These are phyloP conservation scores for Phytophthora fragariae DNA, from an alignment of 352 stramenopile genomes.

Conservation along the genomic window DNA sequence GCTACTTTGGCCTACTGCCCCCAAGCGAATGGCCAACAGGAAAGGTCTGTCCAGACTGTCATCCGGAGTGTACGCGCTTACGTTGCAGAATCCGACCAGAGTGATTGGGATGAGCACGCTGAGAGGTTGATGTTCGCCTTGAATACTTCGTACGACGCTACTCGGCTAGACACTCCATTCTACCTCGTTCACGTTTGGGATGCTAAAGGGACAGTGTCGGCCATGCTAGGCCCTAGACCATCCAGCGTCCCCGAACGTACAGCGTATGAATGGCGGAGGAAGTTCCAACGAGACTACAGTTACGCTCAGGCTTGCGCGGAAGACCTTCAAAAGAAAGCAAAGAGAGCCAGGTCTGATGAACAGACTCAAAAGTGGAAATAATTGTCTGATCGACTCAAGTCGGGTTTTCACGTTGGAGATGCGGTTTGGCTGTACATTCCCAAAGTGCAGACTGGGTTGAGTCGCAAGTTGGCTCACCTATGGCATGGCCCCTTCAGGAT, in stretches of 20 bases:
- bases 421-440: too few species aligned
- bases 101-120: slow-evolving; percentile 40
- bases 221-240: neutral
- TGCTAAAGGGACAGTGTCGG: neutral
- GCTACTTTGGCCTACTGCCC: slow-evolving; percentile 41
- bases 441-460: too few species aligned
- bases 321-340: slow-evolving; percentile 5
- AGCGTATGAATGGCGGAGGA: slow-evolving; percentile 5
- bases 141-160: slow-evolving; percentile 25
- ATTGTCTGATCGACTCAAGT: neutral
- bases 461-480: neutral
- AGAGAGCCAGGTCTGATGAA: neutral
- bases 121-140: slow-evolving; percentile 33
- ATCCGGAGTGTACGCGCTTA: slow-evolving; percentile 27
- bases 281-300: slow-evolving; percentile 1
- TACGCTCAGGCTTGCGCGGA: slow-evolving; percentile 7
- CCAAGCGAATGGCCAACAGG: slow-evolving; percentile 47
- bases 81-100: slow-evolving; percentile 26
- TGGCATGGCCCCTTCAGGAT: slow-evolving; percentile 13
- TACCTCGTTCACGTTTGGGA: slow-evolving; percentile 32
- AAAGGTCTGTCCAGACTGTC: slow-evolving; percentile 38
- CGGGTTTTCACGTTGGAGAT: neutral
- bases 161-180: slow-evolving; percentile 15
- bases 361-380: neutral
- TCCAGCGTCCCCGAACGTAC: neutral